These are phyloP conservation scores for Pouteria glomerata DNA, from an alignment of 148 eudicot species.

Conservation along the genomic window DNA sequence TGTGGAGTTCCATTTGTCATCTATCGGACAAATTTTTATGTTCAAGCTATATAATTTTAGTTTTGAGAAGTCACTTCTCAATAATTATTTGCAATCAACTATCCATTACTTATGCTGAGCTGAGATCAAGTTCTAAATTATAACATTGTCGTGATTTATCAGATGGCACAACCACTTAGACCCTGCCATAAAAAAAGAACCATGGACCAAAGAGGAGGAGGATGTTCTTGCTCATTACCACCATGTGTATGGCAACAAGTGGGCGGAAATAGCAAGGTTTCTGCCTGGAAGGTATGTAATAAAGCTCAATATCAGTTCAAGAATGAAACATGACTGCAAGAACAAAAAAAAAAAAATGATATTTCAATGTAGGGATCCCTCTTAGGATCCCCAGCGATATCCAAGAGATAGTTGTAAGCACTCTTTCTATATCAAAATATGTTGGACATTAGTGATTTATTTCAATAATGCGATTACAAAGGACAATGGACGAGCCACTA, in stretches of 20 bases:
- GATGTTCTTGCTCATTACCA: conserved; percentile 54
- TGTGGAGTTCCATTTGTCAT: background rate
- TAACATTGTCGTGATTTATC: conserved; percentile 7
- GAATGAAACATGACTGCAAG: too few relatives aligned
- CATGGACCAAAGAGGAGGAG: conserved; percentile 79
- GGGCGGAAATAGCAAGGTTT: conserved; percentile 81
- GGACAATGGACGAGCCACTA: too few relatives aligned
- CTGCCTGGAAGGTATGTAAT: conserved; percentile 81
- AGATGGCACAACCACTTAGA: conserved; percentile 93
- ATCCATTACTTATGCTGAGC: background rate
- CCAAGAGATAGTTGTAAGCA: too few relatives aligned
- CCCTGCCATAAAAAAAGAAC: conserved; percentile 75
- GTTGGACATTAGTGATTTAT: too few relatives aligned
- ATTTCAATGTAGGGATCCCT: too few relatives aligned
- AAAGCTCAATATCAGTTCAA: background rate
- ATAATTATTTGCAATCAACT: background rate
- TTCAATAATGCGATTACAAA: too few relatives aligned
- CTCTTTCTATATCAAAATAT: too few relatives aligned
- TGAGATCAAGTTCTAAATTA: background rate
- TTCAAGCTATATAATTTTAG: too few relatives aligned
- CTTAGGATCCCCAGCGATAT: too few relatives aligned
- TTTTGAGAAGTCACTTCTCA: too few relatives aligned
- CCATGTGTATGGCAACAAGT: conserved; percentile 66
- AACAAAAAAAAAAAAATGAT: too few relatives aligned
- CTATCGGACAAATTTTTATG: background rate